These are phyloP conservation scores for Pythium pyrilobum DNA, from an alignment of 352 stramenopile species.

Conservation along the genomic window DNA sequence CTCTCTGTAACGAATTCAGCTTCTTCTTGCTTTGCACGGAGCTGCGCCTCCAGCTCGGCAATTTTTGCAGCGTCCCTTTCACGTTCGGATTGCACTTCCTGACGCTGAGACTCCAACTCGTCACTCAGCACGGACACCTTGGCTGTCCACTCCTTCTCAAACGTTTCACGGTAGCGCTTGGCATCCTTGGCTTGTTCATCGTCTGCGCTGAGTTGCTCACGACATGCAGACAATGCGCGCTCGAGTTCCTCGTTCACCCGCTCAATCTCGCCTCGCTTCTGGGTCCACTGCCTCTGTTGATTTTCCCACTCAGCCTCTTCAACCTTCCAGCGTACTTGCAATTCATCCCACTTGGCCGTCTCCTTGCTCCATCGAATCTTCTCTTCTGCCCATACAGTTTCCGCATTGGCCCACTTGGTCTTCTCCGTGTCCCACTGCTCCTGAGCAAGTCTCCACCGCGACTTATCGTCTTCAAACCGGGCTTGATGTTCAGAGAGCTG, in stretches of 20 bases:
- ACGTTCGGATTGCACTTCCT: background rate
- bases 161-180: background rate
- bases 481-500: constrained; percentile 4
- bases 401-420: background rate
- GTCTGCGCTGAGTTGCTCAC: background rate
- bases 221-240: background rate
- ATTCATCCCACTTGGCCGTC: background rate
- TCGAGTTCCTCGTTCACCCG: background rate
- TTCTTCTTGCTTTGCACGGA: background rate
- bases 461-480: constrained; percentile 16
- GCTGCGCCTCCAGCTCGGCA: background rate
- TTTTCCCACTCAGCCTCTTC: background rate
- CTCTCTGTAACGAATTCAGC: background rate
- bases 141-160: background rate
- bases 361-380: background rate
- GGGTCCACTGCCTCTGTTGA: background rate
- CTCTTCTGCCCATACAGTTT: background rate
- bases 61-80: background rate
- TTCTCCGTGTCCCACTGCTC: background rate
- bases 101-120: background rate
- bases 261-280: background rate
- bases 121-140: background rate
- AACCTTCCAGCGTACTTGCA: background rate
- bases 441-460: background rate
- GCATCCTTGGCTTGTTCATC: no score